These are phyloP conservation scores for Lentinus brumalis DNA, from an alignment of 768 basidiomycete species.

Conservation along the genomic window DNA sequence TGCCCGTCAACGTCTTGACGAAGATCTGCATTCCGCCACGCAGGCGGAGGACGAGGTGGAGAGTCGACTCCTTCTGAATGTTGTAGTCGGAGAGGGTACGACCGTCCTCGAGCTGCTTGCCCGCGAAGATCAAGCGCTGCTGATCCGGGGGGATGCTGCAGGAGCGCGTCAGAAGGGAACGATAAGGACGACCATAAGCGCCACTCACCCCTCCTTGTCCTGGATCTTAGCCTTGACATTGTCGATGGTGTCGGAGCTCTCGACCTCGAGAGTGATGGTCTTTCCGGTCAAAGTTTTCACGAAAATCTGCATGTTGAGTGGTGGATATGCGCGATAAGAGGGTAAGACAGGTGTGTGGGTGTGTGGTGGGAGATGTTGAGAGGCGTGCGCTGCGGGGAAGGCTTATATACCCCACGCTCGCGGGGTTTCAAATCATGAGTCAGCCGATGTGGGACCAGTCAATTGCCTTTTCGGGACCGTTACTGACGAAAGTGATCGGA, in stretches of 20 bases:
- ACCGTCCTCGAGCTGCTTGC: conserved; percentile 94
- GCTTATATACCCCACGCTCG: conserved; percentile 16
- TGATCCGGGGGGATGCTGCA: conserved; percentile 76
- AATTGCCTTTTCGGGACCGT: conserved; percentile 8
- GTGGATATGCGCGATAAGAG: conserved; percentile 46
- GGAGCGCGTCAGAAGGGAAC: background rate
- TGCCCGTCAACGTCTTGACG: conserved; percentile 82
- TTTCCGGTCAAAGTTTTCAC: conserved; percentile 89
- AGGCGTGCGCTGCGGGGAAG: conserved; percentile 4
- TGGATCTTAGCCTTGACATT: conserved; percentile 85
- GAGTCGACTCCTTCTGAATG: conserved; percentile 94
- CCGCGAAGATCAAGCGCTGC: conserved; percentile 95
- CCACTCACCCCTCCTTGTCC: conserved; percentile 66
- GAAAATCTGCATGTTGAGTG: conserved; percentile 76
- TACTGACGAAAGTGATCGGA: conserved; percentile 11
- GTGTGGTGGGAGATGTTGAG: background rate
- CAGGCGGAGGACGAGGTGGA: conserved; percentile 89
- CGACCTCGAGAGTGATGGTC: conserved; percentile 89
- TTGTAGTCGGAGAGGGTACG: conserved; percentile 89
- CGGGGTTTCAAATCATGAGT: conserved; percentile 25
- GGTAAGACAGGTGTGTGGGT: background rate
- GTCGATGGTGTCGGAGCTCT: conserved; percentile 76
- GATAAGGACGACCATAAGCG: background rate
- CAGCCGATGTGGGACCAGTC: conserved; percentile 9
- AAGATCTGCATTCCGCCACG: conserved; percentile 90